These are phyloP conservation scores for Geotrichum candidum DNA, from an alignment of 1,139 yeast genomes.

Conservation along the genomic window DNA sequence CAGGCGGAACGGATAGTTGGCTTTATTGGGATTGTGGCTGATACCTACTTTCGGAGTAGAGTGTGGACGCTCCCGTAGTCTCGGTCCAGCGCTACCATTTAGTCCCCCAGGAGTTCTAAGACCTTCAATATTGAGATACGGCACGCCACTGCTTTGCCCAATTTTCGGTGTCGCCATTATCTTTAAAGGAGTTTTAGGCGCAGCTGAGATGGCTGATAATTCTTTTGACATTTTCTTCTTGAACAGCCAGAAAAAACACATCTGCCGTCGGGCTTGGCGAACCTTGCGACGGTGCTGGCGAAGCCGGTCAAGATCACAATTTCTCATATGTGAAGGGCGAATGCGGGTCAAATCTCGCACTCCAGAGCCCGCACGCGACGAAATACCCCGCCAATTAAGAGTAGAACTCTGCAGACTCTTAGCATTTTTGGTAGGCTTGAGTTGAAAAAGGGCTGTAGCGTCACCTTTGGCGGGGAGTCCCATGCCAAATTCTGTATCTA, in stretches of 20 bases:
- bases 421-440: no score
- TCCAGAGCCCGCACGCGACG: slow-evolving; percentile 3
- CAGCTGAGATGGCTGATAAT: no score
- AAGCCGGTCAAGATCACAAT: slow-evolving; percentile 7
- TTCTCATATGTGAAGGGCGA: slow-evolving; percentile 4
- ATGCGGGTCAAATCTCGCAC: neutral
- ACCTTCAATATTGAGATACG: slow-evolving; percentile 12
- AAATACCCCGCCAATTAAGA: neutral
- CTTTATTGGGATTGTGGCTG: slow-evolving; percentile 2
- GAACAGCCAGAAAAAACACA: slow-evolving; percentile 7
- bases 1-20: neutral
- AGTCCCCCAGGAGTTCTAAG: slow-evolving; percentile 3
- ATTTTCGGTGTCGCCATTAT: neutral
- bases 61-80: no score
- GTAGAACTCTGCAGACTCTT: no score
- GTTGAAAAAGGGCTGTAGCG: no score
- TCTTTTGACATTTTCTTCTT: neutral
- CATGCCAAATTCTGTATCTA: no score
- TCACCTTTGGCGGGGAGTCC: no score
- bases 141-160: neutral
- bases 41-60: neutral
- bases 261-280: slow-evolving; percentile 5
- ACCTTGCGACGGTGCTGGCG: slow-evolving; percentile 7
- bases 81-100: no score
- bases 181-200: neutral